Base-by-base conservation (phyloP, 2,329 filamentous ascomycete species). In the Verticillium nonalfalfae region DNA sequence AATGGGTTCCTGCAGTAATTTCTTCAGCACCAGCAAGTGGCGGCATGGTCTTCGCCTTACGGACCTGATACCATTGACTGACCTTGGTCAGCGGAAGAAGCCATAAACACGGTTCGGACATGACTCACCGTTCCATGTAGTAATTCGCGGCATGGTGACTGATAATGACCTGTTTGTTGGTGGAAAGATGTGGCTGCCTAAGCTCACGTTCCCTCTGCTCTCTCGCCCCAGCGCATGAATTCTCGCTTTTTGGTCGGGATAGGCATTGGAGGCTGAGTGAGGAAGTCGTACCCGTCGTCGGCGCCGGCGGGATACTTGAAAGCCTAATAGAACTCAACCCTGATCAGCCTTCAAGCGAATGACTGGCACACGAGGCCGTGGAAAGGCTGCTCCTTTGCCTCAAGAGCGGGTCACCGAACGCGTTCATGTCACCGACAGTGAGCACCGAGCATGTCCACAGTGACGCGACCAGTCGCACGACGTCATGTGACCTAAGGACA, bases 51-150 rank as follows among this genome's bases (percentile, higher is more conserved):
- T 21, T n/a, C 36, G 15, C 7, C 55, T 34, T 26, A 56, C 71
- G n/a, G 70, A 89, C 89, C 88, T 85, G 72, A 94, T 93, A 69
- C 90, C 90, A 74, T 93, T 93, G 54, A 93, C 90, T 93, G 63
- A 5, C 56, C 57, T 69, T 70, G 62, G 77, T 72, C 61, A 18
- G 56, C 2, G 5, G 14, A 18, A 11, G 14, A 18, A 11, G 18
- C 18, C 50, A 15, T 13, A 4, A 31, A 31, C 5, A 31, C 26
- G 5, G 26, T 31, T 31, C 26, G 5, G 26, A 31, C 26, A 31
- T 7, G 18, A 67, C 82, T 71, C 74, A 91, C 90, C 90, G 76
- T 94, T 94, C 90, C 90, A 94, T 14, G 90, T 91, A 3, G 91
- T 95, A 68, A 97, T 91, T 64, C 92, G 79, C 15, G 81, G 83